Percentiles rank a stretch among this genome's conserved stretches.
phyloP scores from a whole-genome alignment of 192 early-diverging fungal genomes.

The Martensiomyces pterosporus region DNA sequence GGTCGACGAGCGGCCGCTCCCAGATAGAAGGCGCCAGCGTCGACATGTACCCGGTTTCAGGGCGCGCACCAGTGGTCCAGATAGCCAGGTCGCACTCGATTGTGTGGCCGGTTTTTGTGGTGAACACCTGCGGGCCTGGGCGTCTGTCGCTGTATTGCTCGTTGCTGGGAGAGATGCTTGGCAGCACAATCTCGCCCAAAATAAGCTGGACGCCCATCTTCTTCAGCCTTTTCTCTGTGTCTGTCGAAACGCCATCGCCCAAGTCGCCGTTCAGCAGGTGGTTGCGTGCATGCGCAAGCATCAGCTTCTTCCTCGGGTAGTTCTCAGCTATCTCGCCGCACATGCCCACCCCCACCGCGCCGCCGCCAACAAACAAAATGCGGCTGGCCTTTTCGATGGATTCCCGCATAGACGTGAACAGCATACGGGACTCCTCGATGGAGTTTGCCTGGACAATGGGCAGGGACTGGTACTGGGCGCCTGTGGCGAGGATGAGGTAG shows the following conservation, averaged over 20 bases:
- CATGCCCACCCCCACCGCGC: slow-evolving; percentile 56
- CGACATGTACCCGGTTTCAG: slow-evolving; percentile 51
- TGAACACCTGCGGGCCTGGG: slow-evolving; percentile 7
- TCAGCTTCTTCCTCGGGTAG: slow-evolving; percentile 48
- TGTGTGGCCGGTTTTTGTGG: slow-evolving; percentile 24
- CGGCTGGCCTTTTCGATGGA: slow-evolving; percentile 51
- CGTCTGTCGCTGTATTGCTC: neutral
- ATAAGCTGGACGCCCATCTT: slow-evolving; percentile 30
- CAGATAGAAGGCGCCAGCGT: slow-evolving; percentile 29
- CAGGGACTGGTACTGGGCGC: slow-evolving; percentile 52
- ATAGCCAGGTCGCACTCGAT: slow-evolving; percentile 60
- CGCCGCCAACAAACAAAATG: slow-evolving; percentile 67
- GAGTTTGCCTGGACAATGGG: slow-evolving; percentile 47
- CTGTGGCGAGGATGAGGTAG: slow-evolving; percentile 67
- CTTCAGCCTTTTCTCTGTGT: slow-evolving; percentile 15
- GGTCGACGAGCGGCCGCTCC: slow-evolving; percentile 34
- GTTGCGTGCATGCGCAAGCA: slow-evolving; percentile 36
- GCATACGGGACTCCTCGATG: slow-evolving; percentile 22
- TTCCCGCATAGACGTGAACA: slow-evolving; percentile 29
- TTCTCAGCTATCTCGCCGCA: slow-evolving; percentile 56
- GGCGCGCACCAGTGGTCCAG: slow-evolving; percentile 45
- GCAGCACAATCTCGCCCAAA: slow-evolving; percentile 22
- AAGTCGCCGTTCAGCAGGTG: slow-evolving; percentile 33
- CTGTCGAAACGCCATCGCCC: slow-evolving; percentile 18
- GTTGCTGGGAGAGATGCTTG: slow-evolving; percentile 1